Percentiles rank a stretch among this genome's conserved stretches.
phyloP scores from a whole-genome alignment of 2,329 filamentous ascomycete species.

The Chaetomiaceae sp. region DNA sequence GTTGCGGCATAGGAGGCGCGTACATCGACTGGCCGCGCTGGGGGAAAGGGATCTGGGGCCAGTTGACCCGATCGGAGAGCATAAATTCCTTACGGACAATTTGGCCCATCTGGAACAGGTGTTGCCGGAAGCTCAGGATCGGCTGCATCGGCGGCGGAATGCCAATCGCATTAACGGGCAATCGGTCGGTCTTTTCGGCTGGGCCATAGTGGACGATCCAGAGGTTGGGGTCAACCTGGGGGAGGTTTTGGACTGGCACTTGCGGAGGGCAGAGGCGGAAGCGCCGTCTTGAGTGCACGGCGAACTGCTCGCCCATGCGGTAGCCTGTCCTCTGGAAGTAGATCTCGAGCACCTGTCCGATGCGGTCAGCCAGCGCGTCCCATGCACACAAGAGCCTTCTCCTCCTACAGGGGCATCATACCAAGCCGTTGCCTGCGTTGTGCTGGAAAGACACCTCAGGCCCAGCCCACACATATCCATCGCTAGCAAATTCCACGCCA shows the following conservation, averaged over 20 bases:
- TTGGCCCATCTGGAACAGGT: conserved; percentile 70
- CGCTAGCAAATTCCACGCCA: conserved; percentile 73
- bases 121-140: conserved; percentile 58
- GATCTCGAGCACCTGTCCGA: conserved; percentile 74
- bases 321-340: conserved; percentile 79
- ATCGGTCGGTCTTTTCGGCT: conserved; percentile 66
- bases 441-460: conserved; percentile 73
- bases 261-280: conserved; percentile 78
- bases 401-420: conserved; percentile 32
- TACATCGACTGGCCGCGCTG: conserved; percentile 49
- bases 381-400: neutral
- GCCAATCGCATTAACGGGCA: conserved; percentile 65
- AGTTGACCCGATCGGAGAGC: conserved; percentile 82
- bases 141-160: conserved; percentile 57
- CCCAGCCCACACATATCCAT: conserved; percentile 89
- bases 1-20: conserved; percentile 40
- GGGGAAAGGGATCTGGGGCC: conserved; percentile 78
- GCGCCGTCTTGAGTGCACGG: conserved; percentile 74
- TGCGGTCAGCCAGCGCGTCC: neutral
- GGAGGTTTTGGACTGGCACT: conserved; percentile 62
- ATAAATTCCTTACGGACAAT: conserved; percentile 91
- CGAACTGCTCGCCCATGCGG: conserved; percentile 67
- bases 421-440: conserved; percentile 60
- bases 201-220: conserved; percentile 91
- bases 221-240: conserved; percentile 71